phyloP scores from a whole-genome alignment of 2,329 filamentous ascomycete species.

The Thermothelomyces thermophilus region DNA sequence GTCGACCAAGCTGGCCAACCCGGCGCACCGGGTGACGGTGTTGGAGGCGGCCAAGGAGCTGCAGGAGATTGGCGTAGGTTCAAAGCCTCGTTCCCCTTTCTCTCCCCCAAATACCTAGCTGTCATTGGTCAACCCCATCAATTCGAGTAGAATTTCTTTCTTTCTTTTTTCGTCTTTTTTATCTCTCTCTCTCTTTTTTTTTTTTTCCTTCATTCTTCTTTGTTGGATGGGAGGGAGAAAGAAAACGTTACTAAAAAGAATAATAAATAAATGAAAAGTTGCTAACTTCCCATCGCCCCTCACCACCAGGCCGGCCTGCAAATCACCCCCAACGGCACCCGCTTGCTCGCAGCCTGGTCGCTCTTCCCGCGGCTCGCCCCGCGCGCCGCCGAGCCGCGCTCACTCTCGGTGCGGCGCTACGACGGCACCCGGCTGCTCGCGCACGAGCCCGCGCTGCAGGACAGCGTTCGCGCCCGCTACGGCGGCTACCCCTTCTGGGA shows the following conservation, averaged over 20 bases:
- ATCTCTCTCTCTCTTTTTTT: not conserved
- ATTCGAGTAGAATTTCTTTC: no score
- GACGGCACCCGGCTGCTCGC: slow-evolving; percentile 27
- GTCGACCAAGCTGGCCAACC: slow-evolving; percentile 26
- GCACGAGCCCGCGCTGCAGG: slow-evolving; percentile 26
- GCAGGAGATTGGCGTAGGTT: slow-evolving; percentile 22
- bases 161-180: no score
- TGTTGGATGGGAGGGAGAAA: no score
- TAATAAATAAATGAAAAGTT: no score
- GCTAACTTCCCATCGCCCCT: no score
- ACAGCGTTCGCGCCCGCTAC: slow-evolving; percentile 25
- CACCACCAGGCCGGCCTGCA: slow-evolving; percentile 27
- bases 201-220: not conserved
- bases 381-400: slow-evolving; percentile 23
- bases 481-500: slow-evolving; percentile 36
- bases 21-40: slow-evolving; percentile 25
- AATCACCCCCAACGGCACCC: slow-evolving; percentile 28
- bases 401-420: slow-evolving; percentile 28
- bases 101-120: not conserved
- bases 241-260: no score
- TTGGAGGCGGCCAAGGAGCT: slow-evolving; percentile 24
- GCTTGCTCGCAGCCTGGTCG: slow-evolving; percentile 26
- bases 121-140: not conserved
- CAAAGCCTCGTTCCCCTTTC: not conserved
- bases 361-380: slow-evolving; percentile 20